Percentiles rank a stretch among this genome's conserved stretches.
Evolutionary conservation across 345 rosid species (phyloP).

Genomic region (Hibiscus tridactylites): DNA sequence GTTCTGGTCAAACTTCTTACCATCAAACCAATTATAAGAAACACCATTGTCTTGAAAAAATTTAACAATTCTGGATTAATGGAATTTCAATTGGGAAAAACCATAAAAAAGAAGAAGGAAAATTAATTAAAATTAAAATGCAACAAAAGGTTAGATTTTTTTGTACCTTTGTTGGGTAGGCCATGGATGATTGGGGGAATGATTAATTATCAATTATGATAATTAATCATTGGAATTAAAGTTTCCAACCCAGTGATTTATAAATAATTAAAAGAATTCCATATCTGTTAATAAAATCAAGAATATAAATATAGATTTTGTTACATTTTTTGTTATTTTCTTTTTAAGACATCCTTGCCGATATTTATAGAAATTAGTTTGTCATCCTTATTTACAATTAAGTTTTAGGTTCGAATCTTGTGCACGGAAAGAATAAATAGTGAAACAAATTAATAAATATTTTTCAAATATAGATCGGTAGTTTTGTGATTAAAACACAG

Average conservation of each 20-base stretch:
- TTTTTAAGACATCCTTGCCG: neutral
- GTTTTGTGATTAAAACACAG: no score
- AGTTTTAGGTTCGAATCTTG: no score
- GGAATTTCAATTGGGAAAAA: neutral
- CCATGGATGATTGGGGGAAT: neutral
- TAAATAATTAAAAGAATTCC: neutral
- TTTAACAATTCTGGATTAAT: no score
- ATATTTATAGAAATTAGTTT: neutral
- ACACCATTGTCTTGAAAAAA: no score
- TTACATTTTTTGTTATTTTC: neutral
- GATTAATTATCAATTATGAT: neutral
- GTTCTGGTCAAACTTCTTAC: no score
- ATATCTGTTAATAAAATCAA: neutral
- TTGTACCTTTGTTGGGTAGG: neutral
- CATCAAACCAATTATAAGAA: neutral
- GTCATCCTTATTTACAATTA: no score
- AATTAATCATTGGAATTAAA: neutral
- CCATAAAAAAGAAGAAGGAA: neutral
- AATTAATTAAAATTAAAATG: no score
- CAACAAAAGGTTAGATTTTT: no score
- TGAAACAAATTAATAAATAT: no score
- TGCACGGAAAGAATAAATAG: no score
- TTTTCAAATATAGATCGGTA: no score
- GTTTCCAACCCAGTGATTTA: neutral
- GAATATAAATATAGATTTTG: neutral